Base-by-base conservation (phyloP, 1,284 basidiomycete species). In the Austroboletus niveus region DNA sequence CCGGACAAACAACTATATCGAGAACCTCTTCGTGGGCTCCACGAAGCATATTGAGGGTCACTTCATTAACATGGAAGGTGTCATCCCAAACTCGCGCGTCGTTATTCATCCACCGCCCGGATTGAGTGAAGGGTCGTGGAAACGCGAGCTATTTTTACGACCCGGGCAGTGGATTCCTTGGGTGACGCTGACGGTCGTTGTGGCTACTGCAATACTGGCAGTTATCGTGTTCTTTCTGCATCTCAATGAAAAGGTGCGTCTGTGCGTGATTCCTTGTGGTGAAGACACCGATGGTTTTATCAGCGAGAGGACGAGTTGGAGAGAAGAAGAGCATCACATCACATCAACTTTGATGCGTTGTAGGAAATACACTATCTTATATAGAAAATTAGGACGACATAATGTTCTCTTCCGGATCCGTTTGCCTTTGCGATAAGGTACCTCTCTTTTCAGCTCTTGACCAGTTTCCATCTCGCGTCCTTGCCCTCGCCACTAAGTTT, bases 1-100 rank as follows among this genome's bases (percentile, higher is more conserved):
- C 0, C 83, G 97, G 41, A 99, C 96, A n/a, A 99, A 99, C 74
- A 99, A 99, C 70, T 99, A 99, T 72, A 93, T 99, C 63, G 97
- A 99, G 76, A 95, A 94, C 66, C 79, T 97, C 5, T 94, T 94
- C 65, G 89, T 96, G 9, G 94, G 94, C 12, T 87, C 91, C 2
- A 95, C 93, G 4, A 79, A 91, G 30, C 84, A 90, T 57, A 72
- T 77, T 5, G 61, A 71, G 36, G 68, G 84, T 42, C 90, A 97
- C 64, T 89, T 76, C 58, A 91, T 96, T 66, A 87, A 89, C 60
- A 87, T 99, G 76, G 97, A 99, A 66, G 94, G 95, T 29, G 87
- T 99, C 15, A 94, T 99, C 42, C 97, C 97, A 1, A 99, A 99
- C 69, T 96, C 93, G 5, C 94, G 96, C 63, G 83, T 99, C 8